These are phyloP conservation scores for Fusarium neocosmosporiellum DNA, from an alignment of 2,329 filamentous ascomycete species.

Conservation along the genomic window DNA sequence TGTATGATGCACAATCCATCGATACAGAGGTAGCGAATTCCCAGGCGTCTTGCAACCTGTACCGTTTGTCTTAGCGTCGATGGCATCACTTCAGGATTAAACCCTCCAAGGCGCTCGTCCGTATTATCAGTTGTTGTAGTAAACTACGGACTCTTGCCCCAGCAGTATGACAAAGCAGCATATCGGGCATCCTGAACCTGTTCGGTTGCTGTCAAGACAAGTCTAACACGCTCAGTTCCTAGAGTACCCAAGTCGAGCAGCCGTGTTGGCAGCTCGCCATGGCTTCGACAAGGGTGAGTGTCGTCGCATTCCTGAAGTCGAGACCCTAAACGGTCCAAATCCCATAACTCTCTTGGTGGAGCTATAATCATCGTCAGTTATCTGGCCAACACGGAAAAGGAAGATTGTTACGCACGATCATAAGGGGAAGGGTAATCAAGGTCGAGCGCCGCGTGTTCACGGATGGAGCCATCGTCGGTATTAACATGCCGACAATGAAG, in stretches of 20 bases:
- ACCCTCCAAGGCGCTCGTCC: constrained; percentile 7
- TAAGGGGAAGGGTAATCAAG: too few species aligned
- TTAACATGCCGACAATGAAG: too few species aligned
- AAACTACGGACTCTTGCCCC: constrained; percentile 13
- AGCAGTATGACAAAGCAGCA: constrained; percentile 36
- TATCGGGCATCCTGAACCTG: not conserved
- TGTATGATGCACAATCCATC: constrained; percentile 37
- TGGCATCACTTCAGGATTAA: constrained; percentile 15
- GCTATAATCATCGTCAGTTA: too few species aligned
- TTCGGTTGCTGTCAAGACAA: constrained; percentile 4
- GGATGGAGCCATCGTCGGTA: too few species aligned
- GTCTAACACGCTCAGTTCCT: not conserved
- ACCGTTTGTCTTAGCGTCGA: constrained; percentile 21
- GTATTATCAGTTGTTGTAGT: constrained; percentile 11
- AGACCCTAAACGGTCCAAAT: not conserved
- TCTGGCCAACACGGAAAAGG: too few species aligned
- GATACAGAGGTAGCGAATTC: constrained; percentile 30
- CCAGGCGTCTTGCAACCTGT: constrained; percentile 7
- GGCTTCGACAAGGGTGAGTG: constrained; percentile 12
- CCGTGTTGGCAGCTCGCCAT: constrained; percentile 10
- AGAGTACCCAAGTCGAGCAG: constrained; percentile 20
- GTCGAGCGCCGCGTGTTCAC: too few species aligned
- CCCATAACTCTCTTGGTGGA: too few species aligned
- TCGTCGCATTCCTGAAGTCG: constrained; percentile 8
- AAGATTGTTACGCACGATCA: too few species aligned